These are phyloP conservation scores for Penicillium capsulatum DNA, from an alignment of 2,329 filamentous ascomycete genomes.

Conservation along the genomic window DNA sequence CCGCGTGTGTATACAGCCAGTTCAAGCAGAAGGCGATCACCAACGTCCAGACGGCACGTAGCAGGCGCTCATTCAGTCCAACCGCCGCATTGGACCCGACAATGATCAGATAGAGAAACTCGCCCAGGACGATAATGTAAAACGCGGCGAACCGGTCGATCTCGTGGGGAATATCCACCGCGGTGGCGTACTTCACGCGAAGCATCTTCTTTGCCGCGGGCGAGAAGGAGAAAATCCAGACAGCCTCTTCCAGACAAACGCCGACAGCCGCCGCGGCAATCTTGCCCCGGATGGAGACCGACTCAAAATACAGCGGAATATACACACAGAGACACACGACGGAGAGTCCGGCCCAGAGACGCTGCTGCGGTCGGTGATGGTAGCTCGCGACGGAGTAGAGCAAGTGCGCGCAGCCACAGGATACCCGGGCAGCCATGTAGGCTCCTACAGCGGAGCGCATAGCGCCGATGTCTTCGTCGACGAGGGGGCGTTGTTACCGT, in stretches of 20 bases:
- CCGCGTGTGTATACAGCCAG: conserved; percentile 49
- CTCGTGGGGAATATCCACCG: conserved; percentile 50
- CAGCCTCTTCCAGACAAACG: conserved; percentile 42
- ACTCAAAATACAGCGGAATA: conserved; percentile 45
- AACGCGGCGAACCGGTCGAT: conserved; percentile 51
- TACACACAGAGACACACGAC: conserved; percentile 41
- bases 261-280: conserved; percentile 43
- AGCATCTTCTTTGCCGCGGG: conserved; percentile 45
- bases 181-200: conserved; percentile 45
- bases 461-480: conserved; percentile 43
- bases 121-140: conserved; percentile 51
- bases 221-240: conserved; percentile 46
- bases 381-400: conserved; percentile 47
- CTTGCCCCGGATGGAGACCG: conserved; percentile 41
- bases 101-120: conserved; percentile 49
- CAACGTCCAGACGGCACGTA: conserved; percentile 48
- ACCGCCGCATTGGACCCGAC: conserved; percentile 47
- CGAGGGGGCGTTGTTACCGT: conserved; percentile 47
- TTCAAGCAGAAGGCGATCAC: conserved; percentile 51
- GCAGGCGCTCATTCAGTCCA: conserved; percentile 43
- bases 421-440: conserved; percentile 46
- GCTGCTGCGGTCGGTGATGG: conserved; percentile 47
- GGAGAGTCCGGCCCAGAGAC: conserved; percentile 44
- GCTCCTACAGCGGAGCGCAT: conserved; percentile 47
- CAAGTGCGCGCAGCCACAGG: conserved; percentile 37